Base-by-base conservation (phyloP, 2,329 filamentous ascomycete genomes). In the Xenoacremonium recifei region DNA sequence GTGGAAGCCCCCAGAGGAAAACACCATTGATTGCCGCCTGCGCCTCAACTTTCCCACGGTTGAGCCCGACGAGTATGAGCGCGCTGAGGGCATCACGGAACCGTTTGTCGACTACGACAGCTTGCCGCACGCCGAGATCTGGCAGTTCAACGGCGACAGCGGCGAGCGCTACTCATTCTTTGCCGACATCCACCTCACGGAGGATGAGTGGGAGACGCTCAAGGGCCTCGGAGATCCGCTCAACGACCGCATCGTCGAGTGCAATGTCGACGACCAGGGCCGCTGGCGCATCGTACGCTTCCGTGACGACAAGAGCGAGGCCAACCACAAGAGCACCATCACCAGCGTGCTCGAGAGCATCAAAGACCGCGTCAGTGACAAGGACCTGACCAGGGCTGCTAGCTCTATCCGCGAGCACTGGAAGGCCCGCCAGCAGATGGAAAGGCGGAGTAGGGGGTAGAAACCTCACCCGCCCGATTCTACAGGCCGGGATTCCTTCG, bases 1-100 rank as follows among this genome's bases (percentile, higher is more conserved):
- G 66, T 99, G 93, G 93, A 99, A 99, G 68, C 90, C 92, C 1
- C 89, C 89, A 4, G 77, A 88, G 51, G 93, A 99, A 65, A 99
- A 99, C 70, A 95, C 90, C 0, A 82, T 99, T 54, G 93, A 99
- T 64, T 96, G 96, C 64, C 80, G 86, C 31, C 76, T 97, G 55
- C 80, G 79, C 38, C 76, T 99, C 32, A 74, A 78, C 11, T 97
- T 96, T 58, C 86, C 87, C 0, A 60, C 73, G 1, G 72, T 85
- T n/a, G 77, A 87, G 45, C 85, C 85, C 1, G 79, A 85, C 57
- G 77, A 80, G 12, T 67, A 73, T 13, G 86, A 93, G 54, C 78
- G 80, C 34, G 79, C 80, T 23, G 84, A 87, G 15, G 84, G 83
- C 15, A 65, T 79, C 25, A 76, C 75, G 0, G 74, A 80, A 32